Percentiles rank a stretch among this genome's conserved stretches.
phyloP scores from a whole-genome alignment of 495 filamentous ascomycete genomes.

The Lasiosphaeria hispida region DNA sequence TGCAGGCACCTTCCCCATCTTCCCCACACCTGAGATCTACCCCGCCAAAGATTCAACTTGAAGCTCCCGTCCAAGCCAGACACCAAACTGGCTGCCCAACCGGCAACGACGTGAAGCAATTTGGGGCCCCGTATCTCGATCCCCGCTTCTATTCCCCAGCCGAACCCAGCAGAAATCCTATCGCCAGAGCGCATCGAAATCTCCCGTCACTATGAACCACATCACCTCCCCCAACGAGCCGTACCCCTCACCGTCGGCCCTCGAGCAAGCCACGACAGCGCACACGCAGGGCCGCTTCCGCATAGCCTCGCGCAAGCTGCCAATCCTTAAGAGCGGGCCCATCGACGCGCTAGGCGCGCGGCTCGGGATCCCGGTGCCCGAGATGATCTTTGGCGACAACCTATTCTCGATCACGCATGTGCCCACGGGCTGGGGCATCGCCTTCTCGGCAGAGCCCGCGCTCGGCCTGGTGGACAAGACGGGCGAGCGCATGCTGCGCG shows the following conservation, averaged over 20 bases:
- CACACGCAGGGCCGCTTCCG: conserved; percentile 60
- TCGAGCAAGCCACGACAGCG: conserved; percentile 41
- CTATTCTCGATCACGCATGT: conserved; percentile 68
- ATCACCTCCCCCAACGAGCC: conserved; percentile 39
- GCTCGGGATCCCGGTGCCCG: conserved; percentile 82
- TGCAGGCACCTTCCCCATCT: neutral
- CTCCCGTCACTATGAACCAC: conserved; percentile 22
- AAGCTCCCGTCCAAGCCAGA: neutral
- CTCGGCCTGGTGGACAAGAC: conserved; percentile 93
- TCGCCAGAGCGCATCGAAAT: no score
- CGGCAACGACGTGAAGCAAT: neutral
- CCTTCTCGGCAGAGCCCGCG: conserved; percentile 82
- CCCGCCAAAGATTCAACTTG: conserved; percentile 5
- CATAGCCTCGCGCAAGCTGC: conserved; percentile 77
- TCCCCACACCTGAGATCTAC: neutral
- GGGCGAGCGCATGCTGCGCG: conserved; percentile 79
- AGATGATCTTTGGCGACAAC: conserved; percentile 99
- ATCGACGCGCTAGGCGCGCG: conserved; percentile 81
- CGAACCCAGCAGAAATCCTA: no score
- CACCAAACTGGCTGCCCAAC: neutral
- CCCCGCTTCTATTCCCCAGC: no score
- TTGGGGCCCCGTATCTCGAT: no score
- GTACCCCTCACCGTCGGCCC: conserved; percentile 33
- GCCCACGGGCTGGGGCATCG: conserved; percentile 66
- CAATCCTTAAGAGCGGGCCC: conserved; percentile 85